phyloP scores from a whole-genome alignment of 2,329 filamentous ascomycete species.

The Achaetomium macrosporum region DNA sequence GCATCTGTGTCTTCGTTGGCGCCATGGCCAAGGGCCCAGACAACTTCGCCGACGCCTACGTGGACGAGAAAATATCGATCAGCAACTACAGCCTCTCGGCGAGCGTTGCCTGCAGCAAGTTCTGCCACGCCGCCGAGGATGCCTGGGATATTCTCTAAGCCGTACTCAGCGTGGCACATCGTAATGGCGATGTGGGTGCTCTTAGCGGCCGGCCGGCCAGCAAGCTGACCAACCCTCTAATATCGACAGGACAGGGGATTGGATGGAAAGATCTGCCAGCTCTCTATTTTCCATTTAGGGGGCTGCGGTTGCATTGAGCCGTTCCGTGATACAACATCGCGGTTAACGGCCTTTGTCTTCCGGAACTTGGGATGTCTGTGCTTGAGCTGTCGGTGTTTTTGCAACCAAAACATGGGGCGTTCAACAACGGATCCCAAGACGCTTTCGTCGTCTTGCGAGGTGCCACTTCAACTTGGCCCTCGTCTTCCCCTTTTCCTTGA shows the following conservation, averaged over 20 bases:
- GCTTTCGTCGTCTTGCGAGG: constrained; percentile 51
- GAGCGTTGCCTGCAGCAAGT: constrained; percentile 98
- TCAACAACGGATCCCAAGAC: constrained; percentile 69
- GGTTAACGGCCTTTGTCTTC: constrained; percentile 41
- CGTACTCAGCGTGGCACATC: not conserved
- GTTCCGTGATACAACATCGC: constrained; percentile 70
- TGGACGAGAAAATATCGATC: constrained; percentile 96
- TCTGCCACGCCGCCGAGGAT: constrained; percentile 97
- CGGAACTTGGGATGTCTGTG: constrained; percentile 58
- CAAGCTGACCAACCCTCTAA: not conserved
- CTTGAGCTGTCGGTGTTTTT: constrained; percentile 74
- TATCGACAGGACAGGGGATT: constrained; percentile 17
- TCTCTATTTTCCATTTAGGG: constrained; percentile 16
- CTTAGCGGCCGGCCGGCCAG: not conserved
- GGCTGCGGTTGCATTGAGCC: constrained; percentile 29
- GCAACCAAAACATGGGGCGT: constrained; percentile 77
- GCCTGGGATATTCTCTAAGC: constrained; percentile 84
- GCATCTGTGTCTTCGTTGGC: constrained; percentile 94
- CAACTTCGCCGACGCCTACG: constrained; percentile 88
- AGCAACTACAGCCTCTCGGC: constrained; percentile 97
- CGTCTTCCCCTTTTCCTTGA: constrained; percentile 34
- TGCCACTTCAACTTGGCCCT: constrained; percentile 62
- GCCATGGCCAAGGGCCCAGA: constrained; percentile 98
- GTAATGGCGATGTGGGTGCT: not conserved
- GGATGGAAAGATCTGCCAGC: constrained; percentile 26